These are phyloP conservation scores for Corinectria fuckeliana DNA, from an alignment of 2,329 filamentous ascomycete genomes.

Conservation along the genomic window DNA sequence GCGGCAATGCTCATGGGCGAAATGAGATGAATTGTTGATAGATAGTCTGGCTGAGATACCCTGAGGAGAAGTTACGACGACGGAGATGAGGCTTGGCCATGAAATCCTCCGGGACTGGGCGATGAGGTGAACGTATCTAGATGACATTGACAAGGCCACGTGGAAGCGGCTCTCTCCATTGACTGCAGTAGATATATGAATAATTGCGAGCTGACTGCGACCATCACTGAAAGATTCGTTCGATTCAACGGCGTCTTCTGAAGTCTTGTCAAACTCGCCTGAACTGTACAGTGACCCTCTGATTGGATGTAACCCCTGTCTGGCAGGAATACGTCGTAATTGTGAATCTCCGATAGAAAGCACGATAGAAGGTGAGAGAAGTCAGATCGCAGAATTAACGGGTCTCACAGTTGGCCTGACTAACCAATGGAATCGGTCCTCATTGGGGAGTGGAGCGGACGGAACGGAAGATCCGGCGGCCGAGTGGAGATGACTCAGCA, in stretches of 20 bases:
- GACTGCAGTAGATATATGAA: slow-evolving; percentile 5
- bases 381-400: neutral
- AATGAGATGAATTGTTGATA: neutral
- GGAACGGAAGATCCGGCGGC: slow-evolving; percentile 34
- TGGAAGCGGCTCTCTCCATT: neutral
- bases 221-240: too few relatives aligned
- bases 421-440: slow-evolving; percentile 19
- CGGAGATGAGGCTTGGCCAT: slow-evolving; percentile 8
- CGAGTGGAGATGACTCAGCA: slow-evolving; percentile 36
- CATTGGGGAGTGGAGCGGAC: slow-evolving; percentile 3
- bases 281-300: too few relatives aligned
- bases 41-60: slow-evolving; percentile 12
- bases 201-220: too few relatives aligned
- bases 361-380: neutral
- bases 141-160: slow-evolving; percentile 12
- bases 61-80: slow-evolving; percentile 6
- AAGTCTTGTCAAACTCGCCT: too few relatives aligned
- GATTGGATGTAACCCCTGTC: neutral
- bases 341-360: neutral
- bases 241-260: too few relatives aligned
- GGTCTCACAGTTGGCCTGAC: neutral
- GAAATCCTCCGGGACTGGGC: slow-evolving; percentile 4
- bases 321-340: neutral
- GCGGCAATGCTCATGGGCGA: neutral
- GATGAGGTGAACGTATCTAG: slow-evolving; percentile 13